phyloP scores from a whole-genome alignment of 2,329 filamentous ascomycete genomes.

The Diaporthe sp. region DNA sequence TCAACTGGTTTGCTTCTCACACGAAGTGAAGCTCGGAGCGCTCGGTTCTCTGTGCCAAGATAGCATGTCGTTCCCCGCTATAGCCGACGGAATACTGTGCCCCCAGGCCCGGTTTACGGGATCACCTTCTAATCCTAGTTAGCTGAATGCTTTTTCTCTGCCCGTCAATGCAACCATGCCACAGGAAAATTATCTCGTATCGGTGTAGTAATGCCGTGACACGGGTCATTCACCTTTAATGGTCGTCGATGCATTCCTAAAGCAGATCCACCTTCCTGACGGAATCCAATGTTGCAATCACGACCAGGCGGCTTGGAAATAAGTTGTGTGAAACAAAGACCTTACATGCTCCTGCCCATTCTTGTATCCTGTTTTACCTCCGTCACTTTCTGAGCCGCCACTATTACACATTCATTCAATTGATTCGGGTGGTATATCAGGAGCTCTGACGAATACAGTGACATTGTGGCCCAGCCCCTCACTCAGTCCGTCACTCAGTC shows the following conservation, averaged over 20 bases:
- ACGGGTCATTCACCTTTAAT: neutral
- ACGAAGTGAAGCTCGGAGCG: too few species aligned
- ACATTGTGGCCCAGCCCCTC: neutral
- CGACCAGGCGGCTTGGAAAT: neutral
- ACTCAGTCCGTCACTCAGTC: too few species aligned
- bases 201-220: neutral
- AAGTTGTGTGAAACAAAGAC: too few species aligned
- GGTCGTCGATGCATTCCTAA: neutral
- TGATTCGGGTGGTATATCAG: neutral
- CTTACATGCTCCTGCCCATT: neutral
- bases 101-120: neutral
- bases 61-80: too few species aligned
- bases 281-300: neutral
- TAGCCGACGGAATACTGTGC: neutral
- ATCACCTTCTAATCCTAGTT: slow-evolving; percentile 11
- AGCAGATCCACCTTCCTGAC: neutral
- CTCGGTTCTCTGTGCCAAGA: neutral
- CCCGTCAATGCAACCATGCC: neutral
- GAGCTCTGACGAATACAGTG: neutral
- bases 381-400: neutral
- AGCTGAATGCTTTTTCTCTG: neutral
- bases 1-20: too few species aligned
- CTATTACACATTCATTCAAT: neutral
- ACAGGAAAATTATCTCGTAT: neutral
- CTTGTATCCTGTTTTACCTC: neutral